Conservation (phyloP, 1,284 basidiomycete species). For the Apiotrichum porosum region DNA sequence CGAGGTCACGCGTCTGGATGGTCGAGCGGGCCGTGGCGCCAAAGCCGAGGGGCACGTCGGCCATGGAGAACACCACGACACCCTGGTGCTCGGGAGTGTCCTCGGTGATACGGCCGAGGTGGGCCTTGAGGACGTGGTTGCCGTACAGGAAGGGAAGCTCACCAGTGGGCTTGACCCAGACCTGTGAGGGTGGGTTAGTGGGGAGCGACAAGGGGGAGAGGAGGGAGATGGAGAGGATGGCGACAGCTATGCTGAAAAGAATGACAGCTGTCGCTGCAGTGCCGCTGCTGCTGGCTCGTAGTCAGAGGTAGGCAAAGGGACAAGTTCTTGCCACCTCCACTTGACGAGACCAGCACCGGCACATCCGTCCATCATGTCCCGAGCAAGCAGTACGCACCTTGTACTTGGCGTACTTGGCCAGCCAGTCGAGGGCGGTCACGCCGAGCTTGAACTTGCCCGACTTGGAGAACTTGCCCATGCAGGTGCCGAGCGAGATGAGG, state of each 20-base stretch:
- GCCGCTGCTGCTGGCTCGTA: too few species aligned
- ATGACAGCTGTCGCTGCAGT: too few species aligned
- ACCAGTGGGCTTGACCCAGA: constrained; percentile 99
- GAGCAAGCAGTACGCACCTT: too few species aligned
- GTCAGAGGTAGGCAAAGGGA: too few species aligned
- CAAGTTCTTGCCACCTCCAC: too few species aligned
- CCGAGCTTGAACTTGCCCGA: constrained; percentile 97
- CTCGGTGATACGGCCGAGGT: constrained; percentile 97
- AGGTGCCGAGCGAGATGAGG: constrained; percentile 89
- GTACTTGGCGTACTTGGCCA: constrained; percentile 96
- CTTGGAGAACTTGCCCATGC: constrained; percentile 97
- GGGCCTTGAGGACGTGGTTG: constrained; percentile 97
- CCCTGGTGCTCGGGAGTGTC: constrained; percentile 99
- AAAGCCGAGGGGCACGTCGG: constrained; percentile 88
- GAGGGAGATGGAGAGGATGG: too few species aligned
- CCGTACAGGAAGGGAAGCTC: constrained; percentile 99
- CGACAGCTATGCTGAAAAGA: too few species aligned
- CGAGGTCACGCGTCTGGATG: constrained; percentile 90
- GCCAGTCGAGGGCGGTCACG: constrained; percentile 85
- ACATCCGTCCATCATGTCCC: too few species aligned
- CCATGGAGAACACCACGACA: constrained; percentile 95
- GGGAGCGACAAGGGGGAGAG: not conserved
- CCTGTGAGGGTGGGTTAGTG: constrained; percentile 52
- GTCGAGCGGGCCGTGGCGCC: constrained; percentile 96
- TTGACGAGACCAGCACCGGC: too few species aligned